Evolutionary conservation across 176 grass and related monocot genomes (phyloP).

Genomic region (Hsuehochloa calcarea): DNA sequence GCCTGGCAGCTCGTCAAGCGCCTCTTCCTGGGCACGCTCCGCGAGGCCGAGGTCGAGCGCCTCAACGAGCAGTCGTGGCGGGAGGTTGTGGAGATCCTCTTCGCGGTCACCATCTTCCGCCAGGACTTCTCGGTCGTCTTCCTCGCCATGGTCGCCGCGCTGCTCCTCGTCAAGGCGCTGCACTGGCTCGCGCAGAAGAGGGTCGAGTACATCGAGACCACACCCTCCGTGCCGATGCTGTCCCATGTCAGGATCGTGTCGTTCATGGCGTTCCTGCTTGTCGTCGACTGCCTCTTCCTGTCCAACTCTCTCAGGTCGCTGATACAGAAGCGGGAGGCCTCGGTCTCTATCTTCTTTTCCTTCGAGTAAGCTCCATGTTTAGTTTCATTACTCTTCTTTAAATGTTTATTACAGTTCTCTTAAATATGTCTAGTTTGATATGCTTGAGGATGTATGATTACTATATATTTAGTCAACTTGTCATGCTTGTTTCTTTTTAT

Average conservation of each 20-base stretch:
- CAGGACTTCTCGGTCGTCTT: constrained; percentile 95
- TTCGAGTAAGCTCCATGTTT: constrained; percentile 73
- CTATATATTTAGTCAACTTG: background rate
- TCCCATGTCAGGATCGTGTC: constrained; percentile 81
- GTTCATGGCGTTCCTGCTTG: constrained; percentile 80
- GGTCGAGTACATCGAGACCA: constrained; percentile 93
- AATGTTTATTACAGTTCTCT: background rate
- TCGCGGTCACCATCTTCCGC: constrained; percentile 92
- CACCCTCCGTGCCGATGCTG: constrained; percentile 69
- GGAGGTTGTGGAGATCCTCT: constrained; percentile 92
- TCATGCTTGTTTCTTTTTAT: background rate
- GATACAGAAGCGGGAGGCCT: constrained; percentile 61
- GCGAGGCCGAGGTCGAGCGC: constrained; percentile 91
- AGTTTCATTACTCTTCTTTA: background rate
- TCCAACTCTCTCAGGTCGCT: constrained; percentile 60
- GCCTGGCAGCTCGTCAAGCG: constrained; percentile 86
- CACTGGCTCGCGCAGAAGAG: constrained; percentile 92
- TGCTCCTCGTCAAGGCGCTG: constrained; percentile 74
- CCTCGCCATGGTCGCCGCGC: constrained; percentile 76
- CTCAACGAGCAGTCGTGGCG: constrained; percentile 95
- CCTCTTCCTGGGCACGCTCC: constrained; percentile 78
- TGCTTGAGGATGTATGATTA: background rate
- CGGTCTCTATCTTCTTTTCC: constrained; percentile 90
- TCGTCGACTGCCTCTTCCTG: constrained; percentile 73
- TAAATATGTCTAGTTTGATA: background rate